Percentiles rank a stretch among this genome's conserved stretches.
Evolutionary conservation across 129 eudicot genomes (phyloP).

Genomic region (Flaveria robusta): DNA sequence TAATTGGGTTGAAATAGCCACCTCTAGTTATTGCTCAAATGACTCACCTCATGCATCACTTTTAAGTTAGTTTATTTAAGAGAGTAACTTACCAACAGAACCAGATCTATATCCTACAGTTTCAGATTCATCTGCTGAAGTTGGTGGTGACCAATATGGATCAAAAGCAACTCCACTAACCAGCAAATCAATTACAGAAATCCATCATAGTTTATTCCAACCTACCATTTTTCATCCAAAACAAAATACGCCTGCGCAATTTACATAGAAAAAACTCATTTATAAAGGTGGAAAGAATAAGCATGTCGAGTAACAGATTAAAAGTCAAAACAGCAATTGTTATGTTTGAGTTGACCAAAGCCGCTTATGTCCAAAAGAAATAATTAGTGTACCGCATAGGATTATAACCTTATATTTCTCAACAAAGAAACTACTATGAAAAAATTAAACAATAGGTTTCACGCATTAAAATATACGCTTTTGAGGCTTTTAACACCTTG

Average conservation of each 20-base stretch:
- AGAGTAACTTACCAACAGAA: constrained; percentile 83
- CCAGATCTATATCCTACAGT: constrained; percentile 78
- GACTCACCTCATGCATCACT: not conserved
- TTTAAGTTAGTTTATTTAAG: constrained; percentile 2
- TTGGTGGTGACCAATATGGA: constrained; percentile 78
- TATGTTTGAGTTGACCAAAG: not conserved
- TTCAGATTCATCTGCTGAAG: constrained; percentile 67
- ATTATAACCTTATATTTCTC: not conserved
- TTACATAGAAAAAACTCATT: constrained; percentile 13
- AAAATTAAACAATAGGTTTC: not conserved
- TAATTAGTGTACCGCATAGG: not conserved
- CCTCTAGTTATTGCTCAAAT: not conserved
- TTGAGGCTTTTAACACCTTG: not conserved
- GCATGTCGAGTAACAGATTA: not conserved
- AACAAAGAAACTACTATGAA: not conserved
- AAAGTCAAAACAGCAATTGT: not conserved
- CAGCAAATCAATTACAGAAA: constrained; percentile 38
- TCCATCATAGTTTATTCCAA: not conserved
- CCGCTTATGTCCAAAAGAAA: not conserved
- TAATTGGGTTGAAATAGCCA: not conserved
- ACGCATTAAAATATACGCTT: not conserved
- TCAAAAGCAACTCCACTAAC: constrained; percentile 94
- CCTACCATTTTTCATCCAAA: not conserved
- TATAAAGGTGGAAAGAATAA: not conserved
- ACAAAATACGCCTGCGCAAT: not conserved